Conservation (phyloP, 805 yeast genomes). For the Hanseniaspora valbyensis region DNA sequence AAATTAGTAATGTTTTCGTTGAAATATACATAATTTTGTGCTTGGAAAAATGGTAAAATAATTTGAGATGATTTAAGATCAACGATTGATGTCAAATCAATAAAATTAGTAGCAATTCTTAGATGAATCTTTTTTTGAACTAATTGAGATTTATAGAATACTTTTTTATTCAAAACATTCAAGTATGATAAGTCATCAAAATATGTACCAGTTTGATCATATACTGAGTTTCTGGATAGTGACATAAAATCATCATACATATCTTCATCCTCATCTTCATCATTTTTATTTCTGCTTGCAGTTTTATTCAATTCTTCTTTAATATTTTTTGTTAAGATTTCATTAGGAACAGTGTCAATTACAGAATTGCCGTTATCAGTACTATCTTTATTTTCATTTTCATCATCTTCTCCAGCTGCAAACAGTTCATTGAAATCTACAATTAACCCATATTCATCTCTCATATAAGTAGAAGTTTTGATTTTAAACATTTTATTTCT, state of each 20-base stretch:
- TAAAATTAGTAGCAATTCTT: constrained; percentile 28
- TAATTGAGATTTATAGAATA: constrained; percentile 39
- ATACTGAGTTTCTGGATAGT: constrained; percentile 26
- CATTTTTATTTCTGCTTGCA: constrained; percentile 21
- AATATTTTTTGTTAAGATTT: constrained; percentile 12
- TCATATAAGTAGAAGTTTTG: constrained; percentile 38
- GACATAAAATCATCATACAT: constrained; percentile 2
- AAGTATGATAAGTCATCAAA: constrained; percentile 42
- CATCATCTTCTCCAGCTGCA: constrained; percentile 24
- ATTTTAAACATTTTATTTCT: constrained; percentile 67
- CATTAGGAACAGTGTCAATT: constrained; percentile 1
- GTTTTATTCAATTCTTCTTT: constrained; percentile 22
- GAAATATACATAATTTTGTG: constrained; percentile 51
- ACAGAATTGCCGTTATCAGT: background rate
- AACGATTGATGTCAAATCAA: constrained; percentile 75
- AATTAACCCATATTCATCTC: constrained; percentile 81
- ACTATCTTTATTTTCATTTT: constrained; percentile 17
- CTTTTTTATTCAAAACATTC: constrained; percentile 35
- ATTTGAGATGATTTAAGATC: constrained; percentile 72
- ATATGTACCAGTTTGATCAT: constrained; percentile 31
- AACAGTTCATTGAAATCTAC: constrained; percentile 56
- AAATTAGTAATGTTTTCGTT: background rate
- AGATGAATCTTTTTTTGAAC: background rate
- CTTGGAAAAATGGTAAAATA: constrained; percentile 68
- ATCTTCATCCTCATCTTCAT: background rate